phyloP scores from a whole-genome alignment of 305 asterid genomes.

The Solanum chacoense region DNA sequence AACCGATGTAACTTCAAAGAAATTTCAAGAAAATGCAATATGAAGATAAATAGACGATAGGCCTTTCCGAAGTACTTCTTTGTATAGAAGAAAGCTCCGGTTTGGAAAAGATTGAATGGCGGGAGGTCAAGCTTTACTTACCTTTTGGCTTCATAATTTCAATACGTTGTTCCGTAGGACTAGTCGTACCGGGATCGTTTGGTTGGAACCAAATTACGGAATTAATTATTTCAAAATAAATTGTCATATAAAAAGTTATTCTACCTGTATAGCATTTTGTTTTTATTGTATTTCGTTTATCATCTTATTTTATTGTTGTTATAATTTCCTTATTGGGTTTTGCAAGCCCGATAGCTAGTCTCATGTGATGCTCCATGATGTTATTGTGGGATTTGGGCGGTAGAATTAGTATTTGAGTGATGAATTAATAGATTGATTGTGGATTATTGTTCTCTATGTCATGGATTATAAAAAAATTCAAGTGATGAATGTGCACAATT shows the following conservation, averaged over 20 bases:
- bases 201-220: neutral
- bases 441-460: neutral
- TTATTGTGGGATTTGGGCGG: neutral
- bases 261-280: neutral
- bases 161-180: neutral
- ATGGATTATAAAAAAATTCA: neutral
- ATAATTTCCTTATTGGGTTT: neutral
- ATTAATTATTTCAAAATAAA: too few relatives aligned
- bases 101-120: neutral
- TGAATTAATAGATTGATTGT: neutral
- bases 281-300: neutral
- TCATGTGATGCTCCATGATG: neutral
- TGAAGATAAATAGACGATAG: neutral
- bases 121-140: neutral
- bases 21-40: neutral
- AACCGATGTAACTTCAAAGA: neutral
- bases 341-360: neutral
- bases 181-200: neutral
- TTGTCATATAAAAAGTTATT: neutral
- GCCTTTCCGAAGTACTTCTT: neutral
- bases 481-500: neutral
- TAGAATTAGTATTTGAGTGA: neutral
- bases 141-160: neutral
- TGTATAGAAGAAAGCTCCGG: neutral
- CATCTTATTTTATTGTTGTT: neutral